These are phyloP conservation scores for Leishmania lainsoni DNA, from an alignment of 208 protist species.

Conservation along the genomic window DNA sequence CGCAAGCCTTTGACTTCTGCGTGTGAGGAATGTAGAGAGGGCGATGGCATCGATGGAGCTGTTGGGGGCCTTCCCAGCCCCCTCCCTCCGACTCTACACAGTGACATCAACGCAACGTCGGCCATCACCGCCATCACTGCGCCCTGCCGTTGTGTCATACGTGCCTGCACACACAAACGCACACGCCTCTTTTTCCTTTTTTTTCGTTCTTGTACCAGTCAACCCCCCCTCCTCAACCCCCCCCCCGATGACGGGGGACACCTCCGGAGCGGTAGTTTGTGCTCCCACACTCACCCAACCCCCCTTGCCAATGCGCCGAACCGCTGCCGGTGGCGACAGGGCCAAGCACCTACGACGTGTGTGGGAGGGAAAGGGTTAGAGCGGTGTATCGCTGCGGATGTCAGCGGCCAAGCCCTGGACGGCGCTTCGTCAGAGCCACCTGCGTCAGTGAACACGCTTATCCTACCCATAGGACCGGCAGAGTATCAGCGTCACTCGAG, in stretches of 20 bases:
- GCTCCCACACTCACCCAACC: no score
- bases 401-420: background rate
- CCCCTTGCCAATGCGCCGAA: background rate
- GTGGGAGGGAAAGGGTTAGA: no score
- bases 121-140: background rate
- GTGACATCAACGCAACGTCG: background rate
- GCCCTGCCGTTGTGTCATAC: background rate
- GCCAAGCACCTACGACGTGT: background rate
- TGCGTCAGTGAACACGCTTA: background rate
- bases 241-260: no score
- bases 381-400: no score
- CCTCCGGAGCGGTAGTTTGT: no score
- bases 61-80: background rate
- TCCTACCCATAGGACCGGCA: background rate
- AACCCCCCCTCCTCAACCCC: background rate
- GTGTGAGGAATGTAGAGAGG: no score
- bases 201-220: background rate
- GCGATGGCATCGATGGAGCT: background rate
- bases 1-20: no score
- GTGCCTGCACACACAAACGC: background rate
- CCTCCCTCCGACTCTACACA: background rate
- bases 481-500: background rate
- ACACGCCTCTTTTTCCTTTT: background rate
- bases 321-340: background rate
- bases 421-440: background rate